phyloP scores from a whole-genome alignment of 164 flowering plant species.

The Vitis vinifera region ASM3070453v1 NC_081821.1:5657501-5658000 shows the following conservation, averaged over 20 bases:
- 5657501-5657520: no score
- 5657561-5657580: no score
- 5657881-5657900: slow-evolving; percentile 67
- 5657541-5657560: no score
- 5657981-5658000: slow-evolving; percentile 44
- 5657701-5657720: slow-evolving; percentile 6
- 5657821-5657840: slow-evolving; percentile 40
- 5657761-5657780: slow-evolving; percentile 51
- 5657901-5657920: slow-evolving; percentile 64
- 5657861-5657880: slow-evolving; percentile 43
- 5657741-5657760: slow-evolving; percentile 59
- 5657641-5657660: no score
- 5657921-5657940: slow-evolving; percentile 61
- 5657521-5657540: no score
- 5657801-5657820: slow-evolving; percentile 26
- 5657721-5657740: slow-evolving; percentile 57
- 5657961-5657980: slow-evolving; percentile 53
- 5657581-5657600: no score
- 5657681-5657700: not conserved
- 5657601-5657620: no score
- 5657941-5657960: slow-evolving; percentile 79
- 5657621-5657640: no score
- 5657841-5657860: slow-evolving; percentile 49
- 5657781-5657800: slow-evolving; percentile 48
- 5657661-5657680: no score